These are phyloP conservation scores for Geosmithia morbida DNA, from an alignment of 2,329 filamentous ascomycete species.

Conservation along the genomic window DNA sequence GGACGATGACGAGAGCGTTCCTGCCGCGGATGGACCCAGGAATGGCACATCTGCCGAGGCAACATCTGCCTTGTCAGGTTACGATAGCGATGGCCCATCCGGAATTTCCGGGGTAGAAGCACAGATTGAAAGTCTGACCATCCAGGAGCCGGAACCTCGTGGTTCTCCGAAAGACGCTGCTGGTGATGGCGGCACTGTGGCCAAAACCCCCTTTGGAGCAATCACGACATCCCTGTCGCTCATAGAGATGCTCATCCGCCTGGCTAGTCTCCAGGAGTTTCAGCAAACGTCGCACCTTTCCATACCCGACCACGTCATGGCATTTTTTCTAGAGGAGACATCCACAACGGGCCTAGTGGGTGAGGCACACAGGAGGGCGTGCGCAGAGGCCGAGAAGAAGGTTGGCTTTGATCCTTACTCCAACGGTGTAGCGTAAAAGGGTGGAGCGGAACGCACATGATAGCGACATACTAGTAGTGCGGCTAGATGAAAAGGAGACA, in stretches of 20 bases:
- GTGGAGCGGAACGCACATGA: neutral
- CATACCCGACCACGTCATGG: conserved; percentile 77
- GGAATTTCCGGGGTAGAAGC: neutral
- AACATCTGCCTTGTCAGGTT: neutral
- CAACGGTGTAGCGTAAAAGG: conserved; percentile 16
- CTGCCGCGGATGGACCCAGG: neutral
- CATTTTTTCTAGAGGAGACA: conserved; percentile 63
- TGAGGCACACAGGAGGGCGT: conserved; percentile 26
- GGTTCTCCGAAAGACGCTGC: neutral
- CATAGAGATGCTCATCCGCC: conserved; percentile 75
- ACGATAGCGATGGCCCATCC: neutral
- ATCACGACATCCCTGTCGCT: conserved; percentile 52
- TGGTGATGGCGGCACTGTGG: conserved; percentile 5
- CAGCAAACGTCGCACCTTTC: conserved; percentile 81
- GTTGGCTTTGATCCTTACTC: conserved; percentile 44
- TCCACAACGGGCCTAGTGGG: conserved; percentile 36
- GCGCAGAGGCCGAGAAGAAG: conserved; percentile 28
- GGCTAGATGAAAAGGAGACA: neutral
- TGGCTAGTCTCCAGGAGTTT: conserved; percentile 81
- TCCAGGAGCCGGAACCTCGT: neutral
- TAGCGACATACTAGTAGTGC: neutral
- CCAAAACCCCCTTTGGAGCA: conserved; percentile 33
- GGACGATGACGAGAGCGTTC: conserved; percentile 23
- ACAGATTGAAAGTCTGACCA: neutral
- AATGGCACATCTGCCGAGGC: neutral